Evolutionary conservation across 306 rosid species (phyloP).

Genomic region (Acacia melanoxylon): DNA sequence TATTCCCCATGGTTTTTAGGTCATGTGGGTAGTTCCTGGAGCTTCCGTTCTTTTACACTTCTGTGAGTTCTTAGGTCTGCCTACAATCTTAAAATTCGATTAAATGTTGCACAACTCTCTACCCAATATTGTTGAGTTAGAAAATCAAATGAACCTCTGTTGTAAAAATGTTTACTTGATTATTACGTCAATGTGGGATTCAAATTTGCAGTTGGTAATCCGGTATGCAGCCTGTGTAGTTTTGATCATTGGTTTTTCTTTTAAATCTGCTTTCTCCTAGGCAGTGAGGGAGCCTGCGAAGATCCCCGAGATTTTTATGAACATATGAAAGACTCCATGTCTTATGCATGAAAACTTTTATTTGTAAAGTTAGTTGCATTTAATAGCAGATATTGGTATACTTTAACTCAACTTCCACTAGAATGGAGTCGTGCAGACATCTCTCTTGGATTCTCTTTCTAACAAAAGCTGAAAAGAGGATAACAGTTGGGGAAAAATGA

Average conservation of each 20-base stretch:
- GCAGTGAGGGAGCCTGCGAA: not conserved
- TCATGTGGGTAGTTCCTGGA: constrained; percentile 32
- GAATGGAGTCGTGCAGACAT: constrained; percentile 30
- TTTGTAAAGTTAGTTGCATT: not conserved
- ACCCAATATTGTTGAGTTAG: constrained; percentile 24
- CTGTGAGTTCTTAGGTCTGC: constrained; percentile 33
- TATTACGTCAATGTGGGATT: constrained; percentile 15
- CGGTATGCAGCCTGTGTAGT: not conserved
- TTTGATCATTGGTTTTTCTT: not conserved
- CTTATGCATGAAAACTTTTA: not conserved
- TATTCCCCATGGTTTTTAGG: constrained; percentile 10
- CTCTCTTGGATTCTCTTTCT: constrained; percentile 33
- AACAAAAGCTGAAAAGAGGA: constrained; percentile 31
- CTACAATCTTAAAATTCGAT: constrained; percentile 29
- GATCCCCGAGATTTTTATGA: not conserved
- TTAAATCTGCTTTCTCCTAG: not conserved
- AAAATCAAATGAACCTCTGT: constrained; percentile 14
- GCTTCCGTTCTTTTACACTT: constrained; percentile 35
- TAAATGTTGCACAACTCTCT: constrained; percentile 22
- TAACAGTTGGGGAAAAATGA: not conserved
- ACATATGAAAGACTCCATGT: not conserved
- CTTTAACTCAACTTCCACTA: constrained; percentile 11
- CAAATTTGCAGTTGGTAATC: not conserved
- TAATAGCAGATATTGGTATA: not conserved
- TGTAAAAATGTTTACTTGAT: not conserved